Base-by-base conservation (phyloP, 805 yeast species). In the Myxozyma geophila region DNA sequence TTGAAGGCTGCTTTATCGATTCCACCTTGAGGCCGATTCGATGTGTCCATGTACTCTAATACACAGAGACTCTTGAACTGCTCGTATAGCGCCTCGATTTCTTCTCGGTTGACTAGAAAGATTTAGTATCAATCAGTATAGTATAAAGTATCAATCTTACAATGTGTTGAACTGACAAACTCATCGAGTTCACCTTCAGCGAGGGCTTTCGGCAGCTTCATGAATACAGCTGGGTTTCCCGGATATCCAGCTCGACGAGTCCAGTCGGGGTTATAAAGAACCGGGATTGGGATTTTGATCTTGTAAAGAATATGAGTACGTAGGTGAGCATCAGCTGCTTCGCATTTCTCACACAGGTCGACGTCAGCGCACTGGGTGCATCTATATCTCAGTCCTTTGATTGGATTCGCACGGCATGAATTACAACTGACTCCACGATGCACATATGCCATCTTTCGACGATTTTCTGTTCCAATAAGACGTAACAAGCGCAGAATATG, bases 361-460 rank as follows among this genome's bases (percentile, higher is more conserved):
- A 76, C 83, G 70, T 85, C 83, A 2, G 71, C 71, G 69, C 88
- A 85, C 37, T 83, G 80, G 33, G 80, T 66, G 72, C 88, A 85
- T 50, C 79, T 78, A 69, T 78, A 85, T 55, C 88, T 77, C 7
- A 73, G 65, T 7, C 88, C 88, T 23, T 57, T 64, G 50, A 82
- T 74, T 2, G 84, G 82, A 23, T 68, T 54, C 7, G 61, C 59
- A 9, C 74, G 72, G 58, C 77, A 72, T 9, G 61, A 55, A 46
- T 73, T 69, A 54, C 77, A 74, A 48, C 70, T 68, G 41, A 74
- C 70, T 1, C 77, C 77, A 13, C 75, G 68, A 47, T 75, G 77
- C 8, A 72, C 68, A 21, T 60, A 61, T 2, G 70, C 71, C 6
- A 55, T 54, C 33, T 70, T 58, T 17, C 64, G 59, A 12, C 68